Percentiles rank a stretch among this genome's conserved stretches.
These are phyloP conservation scores for Nasturtium officinale DNA, from an alignment of 345 rosid species.

Conservation along the genomic window DNA sequence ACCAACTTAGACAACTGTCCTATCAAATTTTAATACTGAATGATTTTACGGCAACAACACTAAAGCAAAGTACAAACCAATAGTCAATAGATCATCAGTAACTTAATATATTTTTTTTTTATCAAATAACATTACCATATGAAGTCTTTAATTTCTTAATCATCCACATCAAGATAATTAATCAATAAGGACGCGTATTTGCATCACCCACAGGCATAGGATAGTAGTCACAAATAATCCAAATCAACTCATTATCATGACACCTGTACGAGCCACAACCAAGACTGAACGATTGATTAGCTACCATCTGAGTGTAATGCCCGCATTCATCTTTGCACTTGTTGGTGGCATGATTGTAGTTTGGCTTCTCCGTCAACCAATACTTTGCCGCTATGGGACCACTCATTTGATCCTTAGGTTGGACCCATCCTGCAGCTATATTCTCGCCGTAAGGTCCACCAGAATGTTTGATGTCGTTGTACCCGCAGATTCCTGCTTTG, in stretches of 20 bases:
- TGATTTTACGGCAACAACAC: neutral
- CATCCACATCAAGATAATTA: neutral
- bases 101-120: neutral
- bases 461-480: no score
- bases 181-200: constrained; percentile 39
- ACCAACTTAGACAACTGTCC: neutral
- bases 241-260: constrained; percentile 49
- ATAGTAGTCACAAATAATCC: constrained; percentile 60
- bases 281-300: constrained; percentile 53
- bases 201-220: constrained; percentile 47
- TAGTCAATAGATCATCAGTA: neutral
- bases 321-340: constrained; percentile 51
- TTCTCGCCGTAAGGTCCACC: constrained; percentile 53
- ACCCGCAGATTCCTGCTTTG: no score
- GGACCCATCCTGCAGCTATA: constrained; percentile 46
- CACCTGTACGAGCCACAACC: constrained; percentile 74
- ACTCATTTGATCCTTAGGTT: constrained; percentile 21
- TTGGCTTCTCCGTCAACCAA: constrained; percentile 55
- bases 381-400: constrained; percentile 43
- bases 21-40: neutral
- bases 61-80: constrained; percentile 27
- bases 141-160: neutral
- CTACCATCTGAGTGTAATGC: constrained; percentile 78
- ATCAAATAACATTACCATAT: constrained; percentile 5
- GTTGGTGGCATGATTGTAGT: constrained; percentile 53